Base-by-base conservation (phyloP, 129 eudicot species). In the Flaveria linearis region DNA sequence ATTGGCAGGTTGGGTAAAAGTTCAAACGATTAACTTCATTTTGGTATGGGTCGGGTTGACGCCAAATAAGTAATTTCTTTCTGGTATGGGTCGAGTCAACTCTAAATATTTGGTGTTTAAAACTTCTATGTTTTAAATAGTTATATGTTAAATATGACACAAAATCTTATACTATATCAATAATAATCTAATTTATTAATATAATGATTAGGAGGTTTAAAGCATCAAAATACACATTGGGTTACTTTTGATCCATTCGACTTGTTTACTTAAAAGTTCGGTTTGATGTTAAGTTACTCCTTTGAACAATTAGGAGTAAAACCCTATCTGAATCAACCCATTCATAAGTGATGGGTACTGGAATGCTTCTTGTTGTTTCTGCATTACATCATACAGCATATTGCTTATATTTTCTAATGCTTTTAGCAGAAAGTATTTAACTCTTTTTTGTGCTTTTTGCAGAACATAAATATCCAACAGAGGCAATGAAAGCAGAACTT, bases 381-480 rank as follows among this genome's bases (percentile, higher is more conserved):
- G 43, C 69, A 28, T 30, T 63, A 25, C 10, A 22, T 61, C 42
- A 12, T 25, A 61, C 33, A 4, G n/a, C 49, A 41, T 62, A 11
- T 46, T 20, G 45, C 23, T 12, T 56, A 39, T 14, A 30, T 13
- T 26, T 26, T 26, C 18, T 62, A 28, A 62, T 63, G 45, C 12
- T 63, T 16, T 28, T 14, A 78, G 36, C 39, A 12, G 6, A 45
- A 62, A 50, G 18, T 60, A 5, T 39, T 16, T 7, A 62, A 66
- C 13, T 53, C 2, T 25, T 28, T 65, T 73, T 18, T 4, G 49
- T 7, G 16, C 15, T 66, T 61, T 73, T 75, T 71, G 62, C 87
- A 94, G 99, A 95, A 47, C 96, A 95, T 82, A 91, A 91, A 72
- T 91, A 95, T 78, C 99, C 99, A 1, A 30, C 88, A 17, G 96